phyloP scores from a whole-genome alignment of 1,284 basidiomycete species.

The Naganishia cerealis region DNA sequence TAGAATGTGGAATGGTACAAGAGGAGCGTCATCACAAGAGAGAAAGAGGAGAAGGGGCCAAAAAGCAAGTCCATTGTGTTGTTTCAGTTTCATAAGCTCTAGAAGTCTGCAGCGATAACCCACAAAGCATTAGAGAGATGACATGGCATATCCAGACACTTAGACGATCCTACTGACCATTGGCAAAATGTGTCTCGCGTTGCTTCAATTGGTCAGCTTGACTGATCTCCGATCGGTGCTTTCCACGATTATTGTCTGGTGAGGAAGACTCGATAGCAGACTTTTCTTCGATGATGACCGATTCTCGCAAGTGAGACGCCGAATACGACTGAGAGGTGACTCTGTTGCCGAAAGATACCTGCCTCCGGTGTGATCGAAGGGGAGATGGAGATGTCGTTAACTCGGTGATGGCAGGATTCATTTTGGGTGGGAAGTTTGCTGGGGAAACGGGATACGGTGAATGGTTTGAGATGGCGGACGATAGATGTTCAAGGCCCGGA shows the following conservation, averaged over 20 bases:
- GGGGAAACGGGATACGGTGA: slow-evolving; percentile 29
- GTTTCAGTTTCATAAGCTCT: neutral
- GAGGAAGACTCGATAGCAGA: neutral
- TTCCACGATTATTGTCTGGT: slow-evolving; percentile 12
- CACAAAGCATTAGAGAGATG: neutral
- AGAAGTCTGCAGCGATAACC: neutral
- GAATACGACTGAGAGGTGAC: slow-evolving; percentile 17
- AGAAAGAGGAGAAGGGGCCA: neutral
- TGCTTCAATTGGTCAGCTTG: slow-evolving; percentile 2
- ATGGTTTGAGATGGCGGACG: slow-evolving; percentile 24
- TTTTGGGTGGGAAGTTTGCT: slow-evolving; percentile 4
- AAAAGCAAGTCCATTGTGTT: neutral
- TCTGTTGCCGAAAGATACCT: slow-evolving; percentile 33
- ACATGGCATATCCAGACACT: neutral
- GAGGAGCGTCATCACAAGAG: neutral
- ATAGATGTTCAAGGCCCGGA: slow-evolving; percentile 26
- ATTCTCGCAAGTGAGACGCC: slow-evolving; percentile 31
- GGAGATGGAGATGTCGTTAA: slow-evolving; percentile 29
- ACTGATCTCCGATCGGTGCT: neutral
- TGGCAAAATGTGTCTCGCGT: slow-evolving; percentile 7
- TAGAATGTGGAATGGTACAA: neutral
- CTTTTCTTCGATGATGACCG: slow-evolving; percentile 23
- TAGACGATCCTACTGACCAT: slow-evolving; percentile 3
- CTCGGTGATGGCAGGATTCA: slow-evolving; percentile 19
- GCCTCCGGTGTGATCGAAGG: slow-evolving; percentile 23